Evolutionary conservation across 169 alveolate genomes (phyloP), one percentile per base, ranked within the genome.

Genomic region (Babesia ovis): DNA sequence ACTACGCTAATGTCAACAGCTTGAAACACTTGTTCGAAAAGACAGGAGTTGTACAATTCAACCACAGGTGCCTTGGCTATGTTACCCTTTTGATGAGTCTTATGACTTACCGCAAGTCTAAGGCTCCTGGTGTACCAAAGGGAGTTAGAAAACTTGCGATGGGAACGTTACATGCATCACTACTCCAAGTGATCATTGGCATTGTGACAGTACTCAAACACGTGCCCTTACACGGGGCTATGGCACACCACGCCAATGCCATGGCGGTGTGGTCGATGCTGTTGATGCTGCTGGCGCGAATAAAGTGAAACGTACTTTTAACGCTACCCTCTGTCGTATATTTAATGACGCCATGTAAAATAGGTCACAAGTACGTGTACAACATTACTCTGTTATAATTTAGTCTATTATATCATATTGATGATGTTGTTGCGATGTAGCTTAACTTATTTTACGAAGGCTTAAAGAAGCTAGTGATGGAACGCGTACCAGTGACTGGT

Each of bases 1-100:
- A 90, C 31, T 75, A 79, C 41, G 41, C 23, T 14, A 59, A 83
- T 23, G 73, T 90, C 31, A 55, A 55, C 67, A 71, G 67, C 48
- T 34, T 55, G 39, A 70, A 72, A 45, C 67, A 72, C 32, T 85
- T 76, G 62, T 85, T 92, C 45, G 94, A 91, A 67, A 90, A 92
- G 55, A 86, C 92, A 34, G 92, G 91, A 0, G 85, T 92, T 12
- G 91, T 92, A 37, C 95, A 93, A 68, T 91, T 92, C 45, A 88
- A 81, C 71, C 97, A 93, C 82, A 75, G 97, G 48, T 86, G 91
- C 61, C 85, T 93, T 31, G 93, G 93, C 18, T 90, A 90, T 69
- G 3, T 71, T 37, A 83, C 92, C 18, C 68, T 74, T 41, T 34
- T 68, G 37, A 56, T 67, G 60, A 41, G 85, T 32, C 51, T 67